These are phyloP conservation scores for Batkoa obscura DNA, from an alignment of 371 early-diverging fungal species.

Conservation along the genomic window DNA sequence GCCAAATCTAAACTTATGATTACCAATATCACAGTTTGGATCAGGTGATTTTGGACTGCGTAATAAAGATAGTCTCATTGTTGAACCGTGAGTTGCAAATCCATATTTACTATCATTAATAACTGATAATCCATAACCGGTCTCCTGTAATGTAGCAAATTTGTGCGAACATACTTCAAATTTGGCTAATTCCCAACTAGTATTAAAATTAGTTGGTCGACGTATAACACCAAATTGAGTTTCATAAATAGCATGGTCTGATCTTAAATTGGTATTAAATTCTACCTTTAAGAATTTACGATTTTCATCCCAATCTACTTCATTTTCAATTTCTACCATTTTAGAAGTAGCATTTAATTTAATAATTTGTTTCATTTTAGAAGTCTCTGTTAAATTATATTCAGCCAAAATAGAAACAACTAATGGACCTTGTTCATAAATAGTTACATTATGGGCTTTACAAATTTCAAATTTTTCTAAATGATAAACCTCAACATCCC, in stretches of 20 bases:
- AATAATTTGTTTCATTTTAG: slow-evolving; percentile 51
- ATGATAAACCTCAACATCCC: slow-evolving; percentile 76
- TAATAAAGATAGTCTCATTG: slow-evolving; percentile 65
- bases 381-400: slow-evolving; percentile 37
- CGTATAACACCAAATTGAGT: slow-evolving; percentile 85
- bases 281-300: slow-evolving; percentile 82
- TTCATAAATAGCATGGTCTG: slow-evolving; percentile 82
- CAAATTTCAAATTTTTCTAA: slow-evolving; percentile 46
- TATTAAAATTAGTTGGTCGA: slow-evolving; percentile 88
- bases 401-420: slow-evolving; percentile 44
- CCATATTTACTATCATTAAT: slow-evolving; percentile 87
- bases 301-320: slow-evolving; percentile 83
- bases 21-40: slow-evolving; percentile 40
- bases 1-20: slow-evolving; percentile 77
- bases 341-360: slow-evolving; percentile 43
- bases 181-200: slow-evolving; percentile 79
- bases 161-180: slow-evolving; percentile 95
- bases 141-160: slow-evolving; percentile 84
- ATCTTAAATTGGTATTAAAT: slow-evolving; percentile 64
- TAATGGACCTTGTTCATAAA: slow-evolving; percentile 63
- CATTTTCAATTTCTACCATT: slow-evolving; percentile 63
- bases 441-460: slow-evolving; percentile 13
- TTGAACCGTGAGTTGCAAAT: slow-evolving; percentile 59
- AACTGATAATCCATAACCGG: slow-evolving; percentile 83
- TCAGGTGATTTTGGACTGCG: slow-evolving; percentile 72